Evolutionary conservation across 257 asterid species (phyloP).

Genomic region (Lycium barbarum): DNA sequence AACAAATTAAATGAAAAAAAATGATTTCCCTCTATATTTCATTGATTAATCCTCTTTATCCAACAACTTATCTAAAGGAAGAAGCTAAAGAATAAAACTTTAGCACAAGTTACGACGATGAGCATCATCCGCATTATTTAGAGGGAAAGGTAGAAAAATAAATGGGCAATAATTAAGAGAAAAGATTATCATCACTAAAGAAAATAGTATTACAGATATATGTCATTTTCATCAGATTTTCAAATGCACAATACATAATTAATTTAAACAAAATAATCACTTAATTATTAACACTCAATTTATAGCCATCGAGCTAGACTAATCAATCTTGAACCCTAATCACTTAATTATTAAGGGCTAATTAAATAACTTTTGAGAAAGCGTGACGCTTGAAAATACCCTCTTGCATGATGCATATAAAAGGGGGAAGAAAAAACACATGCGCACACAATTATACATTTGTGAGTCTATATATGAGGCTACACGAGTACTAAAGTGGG

Average conservation of each 20-base stretch:
- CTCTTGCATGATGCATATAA: neutral
- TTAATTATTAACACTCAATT: neutral
- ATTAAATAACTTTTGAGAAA: neutral
- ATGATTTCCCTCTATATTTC: neutral
- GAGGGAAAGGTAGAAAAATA: conserved; percentile 5
- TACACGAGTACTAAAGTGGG: neutral
- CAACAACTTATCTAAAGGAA: neutral
- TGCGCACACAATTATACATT: neutral
- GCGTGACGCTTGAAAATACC: conserved; percentile 1
- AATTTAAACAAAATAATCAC: neutral
- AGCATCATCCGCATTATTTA: neutral
- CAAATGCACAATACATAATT: neutral
- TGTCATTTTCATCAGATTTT: conserved; percentile 5
- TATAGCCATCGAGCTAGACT: neutral
- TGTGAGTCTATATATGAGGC: neutral
- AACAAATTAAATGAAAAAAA: neutral
- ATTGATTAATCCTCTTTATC: neutral
- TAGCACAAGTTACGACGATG: neutral
- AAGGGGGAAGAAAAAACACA: neutral
- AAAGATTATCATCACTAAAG: neutral
- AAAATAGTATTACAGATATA: neutral
- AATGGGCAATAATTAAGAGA: neutral
- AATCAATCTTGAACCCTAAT: neutral
- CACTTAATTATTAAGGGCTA: conserved; percentile 6
- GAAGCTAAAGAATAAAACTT: neutral